Percentiles rank a stretch among this genome's conserved stretches.
These are phyloP conservation scores for Cryoendolithus antarcticus DNA, from an alignment of 2,329 filamentous ascomycete genomes.

Conservation along the genomic window DNA sequence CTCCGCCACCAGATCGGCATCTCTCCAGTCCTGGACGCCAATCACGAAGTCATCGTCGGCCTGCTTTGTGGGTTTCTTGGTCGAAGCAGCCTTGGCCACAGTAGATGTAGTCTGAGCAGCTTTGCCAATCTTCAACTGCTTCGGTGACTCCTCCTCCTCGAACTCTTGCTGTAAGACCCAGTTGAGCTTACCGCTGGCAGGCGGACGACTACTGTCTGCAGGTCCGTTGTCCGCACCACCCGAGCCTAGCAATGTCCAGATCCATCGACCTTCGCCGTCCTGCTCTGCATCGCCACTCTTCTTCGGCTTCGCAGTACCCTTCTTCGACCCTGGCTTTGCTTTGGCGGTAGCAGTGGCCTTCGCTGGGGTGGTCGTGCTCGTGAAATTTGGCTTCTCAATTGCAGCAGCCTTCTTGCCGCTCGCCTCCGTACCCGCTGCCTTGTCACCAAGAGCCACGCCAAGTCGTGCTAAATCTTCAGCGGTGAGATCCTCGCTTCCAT, in stretches of 20 bases:
- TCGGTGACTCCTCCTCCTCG: constrained; percentile 40
- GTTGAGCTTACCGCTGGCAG: constrained; percentile 60
- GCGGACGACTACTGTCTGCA: constrained; percentile 47
- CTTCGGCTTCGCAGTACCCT: constrained; percentile 15
- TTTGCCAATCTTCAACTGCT: constrained; percentile 16
- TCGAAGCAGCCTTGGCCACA: constrained; percentile 19
- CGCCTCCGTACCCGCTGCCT: constrained; percentile 6
- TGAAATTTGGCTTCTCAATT: constrained; percentile 16
- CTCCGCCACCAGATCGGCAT: constrained; percentile 56
- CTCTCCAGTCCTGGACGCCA: constrained; percentile 77
- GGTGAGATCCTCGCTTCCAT: constrained; percentile 47
- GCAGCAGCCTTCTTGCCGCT: constrained; percentile 6
- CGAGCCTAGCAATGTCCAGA: constrained; percentile 30
- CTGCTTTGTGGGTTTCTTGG: constrained; percentile 9
- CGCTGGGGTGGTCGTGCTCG: constrained; percentile 12
- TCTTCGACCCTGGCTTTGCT: constrained; percentile 5
- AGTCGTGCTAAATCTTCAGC: constrained; percentile 47
- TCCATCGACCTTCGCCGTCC: constrained; percentile 23
- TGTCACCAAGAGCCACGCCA: constrained; percentile 23
- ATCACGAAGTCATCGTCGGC: constrained; percentile 58
- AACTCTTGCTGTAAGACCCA: constrained; percentile 61
- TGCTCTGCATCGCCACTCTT: constrained; percentile 3
- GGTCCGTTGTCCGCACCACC: constrained; percentile 3
- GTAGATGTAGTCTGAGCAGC: constrained; percentile 8
- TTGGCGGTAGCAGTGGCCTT: constrained; percentile 10